phyloP scores from a whole-genome alignment of 1,284 basidiomycete species.

The Rhizoctonia solani region DNA sequence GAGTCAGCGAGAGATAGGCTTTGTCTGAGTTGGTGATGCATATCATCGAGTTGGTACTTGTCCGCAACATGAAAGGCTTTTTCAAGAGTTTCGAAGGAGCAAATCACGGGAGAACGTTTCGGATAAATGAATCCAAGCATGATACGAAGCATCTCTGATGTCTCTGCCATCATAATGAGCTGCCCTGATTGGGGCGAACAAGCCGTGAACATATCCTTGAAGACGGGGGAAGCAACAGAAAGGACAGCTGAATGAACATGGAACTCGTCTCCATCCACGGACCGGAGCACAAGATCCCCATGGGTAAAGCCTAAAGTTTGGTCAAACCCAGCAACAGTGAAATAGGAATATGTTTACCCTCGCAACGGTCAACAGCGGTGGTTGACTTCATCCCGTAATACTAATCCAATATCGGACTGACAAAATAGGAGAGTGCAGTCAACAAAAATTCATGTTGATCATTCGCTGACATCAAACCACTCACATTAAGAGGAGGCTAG shows the following conservation, averaged over 20 bases:
- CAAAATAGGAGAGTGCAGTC: too few relatives aligned
- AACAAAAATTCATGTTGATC: too few relatives aligned
- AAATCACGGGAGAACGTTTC: not conserved
- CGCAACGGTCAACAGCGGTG: too few relatives aligned
- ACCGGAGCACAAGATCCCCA: slow-evolving; percentile 34
- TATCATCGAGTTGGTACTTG: slow-evolving; percentile 14
- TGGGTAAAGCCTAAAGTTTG: not conserved
- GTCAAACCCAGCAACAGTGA: too few relatives aligned
- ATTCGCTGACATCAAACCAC: too few relatives aligned
- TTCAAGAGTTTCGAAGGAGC: not conserved
- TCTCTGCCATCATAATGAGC: not conserved
- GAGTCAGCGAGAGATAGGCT: not conserved
- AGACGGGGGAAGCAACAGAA: slow-evolving; percentile 29
- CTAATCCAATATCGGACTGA: too few relatives aligned
- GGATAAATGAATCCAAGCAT: slow-evolving; percentile 20
- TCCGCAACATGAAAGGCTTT: not conserved
- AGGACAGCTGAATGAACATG: slow-evolving; percentile 28
- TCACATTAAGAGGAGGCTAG: too few relatives aligned
- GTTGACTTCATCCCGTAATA: too few relatives aligned
- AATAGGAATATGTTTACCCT: too few relatives aligned
- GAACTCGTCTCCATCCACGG: slow-evolving; percentile 30
- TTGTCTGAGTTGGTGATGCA: not conserved
- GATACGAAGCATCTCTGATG: not conserved
- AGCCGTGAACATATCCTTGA: slow-evolving; percentile 32
- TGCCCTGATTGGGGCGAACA: too few relatives aligned